Evolutionary conservation across 1,284 basidiomycete species (phyloP), one percentile per base, ranked within the genome.

Genomic region (Cutaneotrichosporon sp.): DNA sequence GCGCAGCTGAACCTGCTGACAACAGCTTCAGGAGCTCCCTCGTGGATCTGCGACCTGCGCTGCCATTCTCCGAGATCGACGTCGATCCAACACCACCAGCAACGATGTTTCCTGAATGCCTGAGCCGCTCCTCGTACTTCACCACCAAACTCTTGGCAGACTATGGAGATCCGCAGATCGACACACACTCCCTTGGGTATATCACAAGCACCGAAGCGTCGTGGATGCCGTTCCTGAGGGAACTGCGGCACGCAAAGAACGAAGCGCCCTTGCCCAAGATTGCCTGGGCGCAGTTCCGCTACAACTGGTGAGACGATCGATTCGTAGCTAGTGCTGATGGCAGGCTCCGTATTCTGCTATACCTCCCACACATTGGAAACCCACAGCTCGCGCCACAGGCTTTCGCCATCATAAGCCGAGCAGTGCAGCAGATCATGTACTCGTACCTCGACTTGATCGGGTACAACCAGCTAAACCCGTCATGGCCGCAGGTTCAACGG

Each of bases 291-390:
- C 53, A 63, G 50, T 54, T 63, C 40, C 49, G 63, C 2, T 63
- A 60, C 46, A 55, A 61, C 45, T 65, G 63, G 62, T 63, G 23
- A 18, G 55, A 46, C 13, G 14, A 2, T n/a, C 12, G 17, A 5
- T 15, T 33, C 12, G 18, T 17, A 8, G 26, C 14, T 21, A 36
- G 7, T 21, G n/a, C 30, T 40, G 13, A 37, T 14, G 4, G 7
- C 46, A 61, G 62, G 63, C 55, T 65, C 2, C 58, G 61, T 3
- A 53, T 61, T n/a, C 57, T 63, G 8, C 56, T 63, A 10, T 58
- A 59, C 51, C 49, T 51, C 15, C 61, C 61, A n/a, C 51, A 51
- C 42, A 22, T 58, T 18, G 41, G 48, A 30, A 47, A 55, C 30
- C 40, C 45, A 8, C 30, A 34, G 14, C 49, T 49, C 33, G 49